Base-by-base conservation (phyloP, 805 yeast species). In the Komagataella phaffii region DNA sequence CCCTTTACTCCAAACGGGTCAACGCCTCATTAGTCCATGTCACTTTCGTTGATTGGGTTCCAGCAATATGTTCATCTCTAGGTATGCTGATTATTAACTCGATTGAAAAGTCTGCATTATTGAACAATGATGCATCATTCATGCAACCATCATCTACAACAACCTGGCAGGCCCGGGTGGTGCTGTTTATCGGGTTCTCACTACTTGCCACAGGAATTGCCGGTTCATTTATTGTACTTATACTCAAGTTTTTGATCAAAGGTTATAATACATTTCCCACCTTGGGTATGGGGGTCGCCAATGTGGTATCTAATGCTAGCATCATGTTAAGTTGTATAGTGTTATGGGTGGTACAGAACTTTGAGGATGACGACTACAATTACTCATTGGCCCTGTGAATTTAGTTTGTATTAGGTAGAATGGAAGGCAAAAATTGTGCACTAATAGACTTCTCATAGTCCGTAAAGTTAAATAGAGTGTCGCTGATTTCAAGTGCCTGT, bases 11-110 rank as follows among this genome's bases (percentile, higher is more conserved):
- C 47, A 83, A 80, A 56, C 84, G 88, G 17, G 83, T 83, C 49
- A 91, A 91, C 70, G 96, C 89, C 0, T 84, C 96, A 0, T 72
- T 73, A 47, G 88, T 89, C 6, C 97, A 91, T 64, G 88, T 93
- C 24, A 81, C 91, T 3, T 87, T 91, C 62, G 83, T 88, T 45
- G 99, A 91, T 68, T 91, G 99, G 99, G 80, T 93, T 50, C 99
- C 99, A 3, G 81, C 86, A 56, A 76, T 91, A 24, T 85, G 96
- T 58, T 83, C 95, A 6, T 80, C 95, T 0, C 65, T 89, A 43
- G 99, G 99, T 1, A 90, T 90, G 88, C 70, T 90, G 46, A 82
- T 89, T 52, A 80, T 85, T 56, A 85, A 83, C 58, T 75, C 84
- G 30, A 82, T 85, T 46, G 90, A 84, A 58, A 84, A 84, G 63